Conservation (phyloP, 306 rosid species). For the Vachellia pachyceras region DNA sequence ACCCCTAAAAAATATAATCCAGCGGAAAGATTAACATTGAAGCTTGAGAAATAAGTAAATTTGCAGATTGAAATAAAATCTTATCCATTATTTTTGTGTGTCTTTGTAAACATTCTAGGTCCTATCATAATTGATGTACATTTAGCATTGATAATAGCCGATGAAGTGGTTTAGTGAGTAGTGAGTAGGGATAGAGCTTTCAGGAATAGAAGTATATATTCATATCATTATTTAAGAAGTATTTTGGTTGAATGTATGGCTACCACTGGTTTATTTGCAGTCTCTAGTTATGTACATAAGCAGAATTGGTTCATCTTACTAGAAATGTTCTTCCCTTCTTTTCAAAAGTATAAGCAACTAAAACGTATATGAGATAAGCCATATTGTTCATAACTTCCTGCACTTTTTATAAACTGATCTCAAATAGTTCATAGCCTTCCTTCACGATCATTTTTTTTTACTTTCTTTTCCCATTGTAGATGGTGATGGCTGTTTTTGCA, state of each 20-base stretch:
- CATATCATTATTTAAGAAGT: constrained; percentile 3
- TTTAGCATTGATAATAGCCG: constrained; percentile 6
- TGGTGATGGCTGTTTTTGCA: constrained; percentile 99
- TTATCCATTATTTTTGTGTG: constrained; percentile 11
- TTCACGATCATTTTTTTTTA: constrained; percentile 14
- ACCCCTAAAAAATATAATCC: not conserved
- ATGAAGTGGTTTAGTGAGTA: not conserved
- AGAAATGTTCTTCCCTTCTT: not conserved
- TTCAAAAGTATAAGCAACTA: not conserved
- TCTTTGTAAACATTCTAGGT: constrained; percentile 13
- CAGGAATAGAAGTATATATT: constrained; percentile 21
- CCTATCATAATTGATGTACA: constrained; percentile 33
- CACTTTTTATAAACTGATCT: too few relatives aligned
- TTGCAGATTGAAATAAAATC: not conserved
- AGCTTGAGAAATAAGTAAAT: not conserved
- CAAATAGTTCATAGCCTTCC: not conserved
- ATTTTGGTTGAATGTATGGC: not conserved
- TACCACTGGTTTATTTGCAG: constrained; percentile 19
- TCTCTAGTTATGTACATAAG: not conserved
- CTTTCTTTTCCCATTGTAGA: constrained; percentile 58
- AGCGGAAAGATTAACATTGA: not conserved
- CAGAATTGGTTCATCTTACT: not conserved
- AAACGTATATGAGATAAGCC: not conserved
- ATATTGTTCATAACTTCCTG: too few relatives aligned
- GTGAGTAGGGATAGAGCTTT: constrained; percentile 10